phyloP scores from a whole-genome alignment of 2,329 filamentous ascomycete species.

The Ramularia collo-cygni region DNA sequence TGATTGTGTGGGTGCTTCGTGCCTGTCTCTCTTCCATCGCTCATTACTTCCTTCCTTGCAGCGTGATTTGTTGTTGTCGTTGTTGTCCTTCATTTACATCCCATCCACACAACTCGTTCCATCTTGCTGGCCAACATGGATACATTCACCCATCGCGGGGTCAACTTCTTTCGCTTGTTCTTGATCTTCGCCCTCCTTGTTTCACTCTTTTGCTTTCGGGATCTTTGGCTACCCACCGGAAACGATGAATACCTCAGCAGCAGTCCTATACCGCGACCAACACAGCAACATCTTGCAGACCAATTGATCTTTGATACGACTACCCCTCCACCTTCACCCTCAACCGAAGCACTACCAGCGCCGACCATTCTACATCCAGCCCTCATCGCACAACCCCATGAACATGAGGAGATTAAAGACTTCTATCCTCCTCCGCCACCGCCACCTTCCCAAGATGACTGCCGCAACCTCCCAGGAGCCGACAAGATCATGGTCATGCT shows the following conservation, averaged over 20 bases:
- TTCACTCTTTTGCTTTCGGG: slow-evolving; percentile 21
- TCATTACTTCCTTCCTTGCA: no score
- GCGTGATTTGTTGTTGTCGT: no score
- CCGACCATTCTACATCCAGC: not conserved
- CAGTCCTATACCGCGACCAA: not conserved
- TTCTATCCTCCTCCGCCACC: not conserved
- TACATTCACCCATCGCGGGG: slow-evolving; percentile 8
- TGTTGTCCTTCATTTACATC: no score
- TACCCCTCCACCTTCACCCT: slow-evolving; percentile 3
- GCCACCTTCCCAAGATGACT: slow-evolving; percentile 7
- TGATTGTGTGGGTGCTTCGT: no score
- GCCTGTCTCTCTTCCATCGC: no score
- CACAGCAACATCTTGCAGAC: slow-evolving; percentile 1
- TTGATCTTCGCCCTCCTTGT: slow-evolving; percentile 21
- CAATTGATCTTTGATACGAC: slow-evolving; percentile 2
- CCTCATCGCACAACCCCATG: not conserved
- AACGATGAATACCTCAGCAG: slow-evolving; percentile 4
- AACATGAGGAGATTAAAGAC: not conserved
- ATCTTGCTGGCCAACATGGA: no score
- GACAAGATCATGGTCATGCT: slow-evolving; percentile 51
- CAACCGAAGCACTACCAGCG: not conserved
- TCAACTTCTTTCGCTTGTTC: slow-evolving; percentile 18
- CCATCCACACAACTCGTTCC: no score
- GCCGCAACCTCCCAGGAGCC: slow-evolving; percentile 26
- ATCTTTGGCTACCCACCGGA: slow-evolving; percentile 20